Conservation (phyloP, 2,329 filamentous ascomycete genomes). For the Talaromyces piceae region DNA sequence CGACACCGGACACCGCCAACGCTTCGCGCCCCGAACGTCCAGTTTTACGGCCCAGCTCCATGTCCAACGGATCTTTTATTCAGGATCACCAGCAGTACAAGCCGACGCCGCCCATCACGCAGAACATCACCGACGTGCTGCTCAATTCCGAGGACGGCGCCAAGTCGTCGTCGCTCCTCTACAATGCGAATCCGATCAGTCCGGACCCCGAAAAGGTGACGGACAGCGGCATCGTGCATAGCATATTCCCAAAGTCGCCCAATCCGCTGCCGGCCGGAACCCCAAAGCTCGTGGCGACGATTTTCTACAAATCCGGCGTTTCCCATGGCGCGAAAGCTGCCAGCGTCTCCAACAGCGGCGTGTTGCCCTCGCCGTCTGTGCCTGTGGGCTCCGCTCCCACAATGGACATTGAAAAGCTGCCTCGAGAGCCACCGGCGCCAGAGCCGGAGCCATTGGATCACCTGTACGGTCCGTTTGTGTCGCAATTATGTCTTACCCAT, state of each 20-base stretch:
- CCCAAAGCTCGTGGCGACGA: constrained; percentile 40
- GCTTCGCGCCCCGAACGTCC: constrained; percentile 31
- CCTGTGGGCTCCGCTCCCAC: constrained; percentile 44
- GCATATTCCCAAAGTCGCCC: constrained; percentile 37
- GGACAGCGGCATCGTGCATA: constrained; percentile 41
- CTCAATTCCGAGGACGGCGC: constrained; percentile 13
- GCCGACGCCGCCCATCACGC: constrained; percentile 26
- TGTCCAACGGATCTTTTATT: constrained; percentile 39
- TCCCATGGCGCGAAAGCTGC: constrained; percentile 41
- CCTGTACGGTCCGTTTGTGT: constrained; percentile 48
- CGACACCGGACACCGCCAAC: constrained; percentile 24
- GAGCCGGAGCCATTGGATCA: constrained; percentile 50
- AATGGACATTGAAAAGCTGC: constrained; percentile 45
- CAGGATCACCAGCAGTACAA: constrained; percentile 45
- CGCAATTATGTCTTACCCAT: constrained; percentile 49
- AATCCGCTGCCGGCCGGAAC: constrained; percentile 33
- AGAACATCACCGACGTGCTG: constrained; percentile 31
- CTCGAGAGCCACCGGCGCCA: constrained; percentile 47
- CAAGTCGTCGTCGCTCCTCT: constrained; percentile 14
- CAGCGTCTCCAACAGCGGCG: constrained; percentile 28
- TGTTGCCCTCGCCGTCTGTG: constrained; percentile 33
- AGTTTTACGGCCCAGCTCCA: constrained; percentile 33
- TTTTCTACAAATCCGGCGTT: constrained; percentile 41
- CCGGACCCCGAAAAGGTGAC: constrained; percentile 35
- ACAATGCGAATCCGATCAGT: constrained; percentile 30